Conservation (phyloP, 2,329 filamentous ascomycete species). For the Fusarium protoensiforme region DNA sequence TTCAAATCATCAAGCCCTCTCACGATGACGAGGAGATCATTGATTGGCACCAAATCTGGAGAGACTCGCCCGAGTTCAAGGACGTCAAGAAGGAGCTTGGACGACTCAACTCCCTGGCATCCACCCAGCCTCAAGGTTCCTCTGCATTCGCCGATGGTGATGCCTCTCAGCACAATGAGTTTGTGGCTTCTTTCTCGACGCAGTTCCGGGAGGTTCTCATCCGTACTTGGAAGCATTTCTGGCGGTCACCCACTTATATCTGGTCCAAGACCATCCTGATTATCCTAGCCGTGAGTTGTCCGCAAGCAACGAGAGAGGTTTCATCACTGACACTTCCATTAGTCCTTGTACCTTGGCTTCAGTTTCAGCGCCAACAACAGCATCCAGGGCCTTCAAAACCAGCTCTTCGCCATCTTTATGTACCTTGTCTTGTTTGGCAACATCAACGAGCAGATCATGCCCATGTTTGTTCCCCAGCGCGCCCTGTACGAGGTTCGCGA, state of each 20-base stretch:
- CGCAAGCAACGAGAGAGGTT: accelerated
- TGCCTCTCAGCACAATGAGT: slow-evolving; percentile 44
- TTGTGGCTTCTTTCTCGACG: slow-evolving; percentile 44
- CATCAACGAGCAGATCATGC: slow-evolving; percentile 73
- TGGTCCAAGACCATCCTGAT: slow-evolving; percentile 62
- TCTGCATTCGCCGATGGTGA: background rate
- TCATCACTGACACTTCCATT: background rate
- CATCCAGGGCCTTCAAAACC: slow-evolving; percentile 74
- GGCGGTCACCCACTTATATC: slow-evolving; percentile 64
- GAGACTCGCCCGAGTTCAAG: slow-evolving; percentile 53
- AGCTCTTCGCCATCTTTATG: slow-evolving; percentile 77
- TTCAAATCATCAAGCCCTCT: slow-evolving; percentile 51
- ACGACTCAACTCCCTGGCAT: slow-evolving; percentile 21
- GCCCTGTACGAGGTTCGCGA: slow-evolving; percentile 76
- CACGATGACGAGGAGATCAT: slow-evolving; percentile 53
- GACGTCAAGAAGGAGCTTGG: slow-evolving; percentile 40
- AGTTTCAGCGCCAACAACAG: slow-evolving; percentile 67
- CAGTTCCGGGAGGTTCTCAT: slow-evolving; percentile 53
- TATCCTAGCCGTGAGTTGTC: slow-evolving; percentile 28
- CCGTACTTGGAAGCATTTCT: slow-evolving; percentile 47
- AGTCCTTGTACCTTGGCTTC: slow-evolving; percentile 72
- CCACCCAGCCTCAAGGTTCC: background rate
- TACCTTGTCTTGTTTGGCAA: slow-evolving; percentile 72
- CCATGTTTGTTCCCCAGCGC: slow-evolving; percentile 75
- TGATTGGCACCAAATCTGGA: slow-evolving; percentile 55